A percentile compares a stretch with the other conserved stretches of the same genome.
These are phyloP conservation scores for Scytalidium sp. DNA, from an alignment of 2,329 filamentous ascomycete species.

Conservation along the genomic window DNA sequence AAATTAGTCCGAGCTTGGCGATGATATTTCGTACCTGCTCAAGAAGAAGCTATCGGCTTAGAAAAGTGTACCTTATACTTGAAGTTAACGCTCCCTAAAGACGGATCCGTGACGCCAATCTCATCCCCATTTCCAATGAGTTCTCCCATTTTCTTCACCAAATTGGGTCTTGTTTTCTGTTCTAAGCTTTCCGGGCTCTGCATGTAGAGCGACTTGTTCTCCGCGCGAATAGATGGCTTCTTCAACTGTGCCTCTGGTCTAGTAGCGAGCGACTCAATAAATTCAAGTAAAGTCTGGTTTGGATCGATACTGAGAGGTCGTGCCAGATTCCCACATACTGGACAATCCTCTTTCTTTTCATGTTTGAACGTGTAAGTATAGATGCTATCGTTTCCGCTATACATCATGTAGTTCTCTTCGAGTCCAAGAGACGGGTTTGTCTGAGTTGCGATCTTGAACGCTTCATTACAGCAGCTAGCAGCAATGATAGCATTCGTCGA, in stretches of 20 bases:
- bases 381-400: slow-evolving; percentile 90
- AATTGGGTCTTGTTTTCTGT: slow-evolving; percentile 78
- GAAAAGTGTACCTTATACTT: slow-evolving; percentile 28
- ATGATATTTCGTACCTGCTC: too few species aligned
- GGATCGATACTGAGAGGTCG: slow-evolving; percentile 72
- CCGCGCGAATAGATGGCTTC: slow-evolving; percentile 78
- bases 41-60: slow-evolving; percentile 7
- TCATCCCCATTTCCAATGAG: slow-evolving; percentile 81
- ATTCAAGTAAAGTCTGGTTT: slow-evolving; percentile 71
- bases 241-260: slow-evolving; percentile 90
- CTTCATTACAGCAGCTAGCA: slow-evolving; percentile 93
- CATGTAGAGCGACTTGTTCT: slow-evolving; percentile 87
- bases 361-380: slow-evolving; percentile 98
- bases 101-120: slow-evolving; percentile 89
- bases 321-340: slow-evolving; percentile 84
- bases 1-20: background rate
- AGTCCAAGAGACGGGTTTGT: slow-evolving; percentile 77
- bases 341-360: slow-evolving; percentile 90
- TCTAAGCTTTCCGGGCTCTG: slow-evolving; percentile 79
- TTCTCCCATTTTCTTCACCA: slow-evolving; percentile 73
- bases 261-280: slow-evolving; percentile 79
- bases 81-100: slow-evolving; percentile 55
- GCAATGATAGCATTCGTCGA: slow-evolving; percentile 97
- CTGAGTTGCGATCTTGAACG: slow-evolving; percentile 86
- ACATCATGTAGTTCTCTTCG: slow-evolving; percentile 97